Base-by-base conservation (phyloP, 164 flowering plant species). In the Saururus chinensis region DNA sequence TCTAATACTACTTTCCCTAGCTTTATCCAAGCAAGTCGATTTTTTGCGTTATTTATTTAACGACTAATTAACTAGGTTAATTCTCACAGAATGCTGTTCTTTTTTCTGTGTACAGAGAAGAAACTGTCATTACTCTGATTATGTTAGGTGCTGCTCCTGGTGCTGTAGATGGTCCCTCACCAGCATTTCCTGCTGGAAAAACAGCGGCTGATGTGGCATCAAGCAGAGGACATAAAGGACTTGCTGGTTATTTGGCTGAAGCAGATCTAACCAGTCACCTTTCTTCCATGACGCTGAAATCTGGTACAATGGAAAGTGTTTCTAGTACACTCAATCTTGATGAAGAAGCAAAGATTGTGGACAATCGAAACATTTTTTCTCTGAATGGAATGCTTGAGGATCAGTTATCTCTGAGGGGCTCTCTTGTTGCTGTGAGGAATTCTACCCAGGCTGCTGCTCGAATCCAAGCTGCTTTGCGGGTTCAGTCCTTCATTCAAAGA, bases 151-250 rank as follows among this genome's bases (percentile, higher is more conserved):
- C 83, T 48, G 70, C 78, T 58, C 75, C 87, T 10, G 85, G 86
- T 63, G 83, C 82, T 25, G 75, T 89, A 40, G 79, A 79, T 19
- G 91, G 86, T 62, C 92, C 96, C 57, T 79, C 82, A 7, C 62
- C 91, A 63, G 66, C 61, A 66, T 82, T 65, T 73, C 92, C 89
- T 37, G 79, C 74, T 60, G 92, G 96, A 56, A 64, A 60, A 66
- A 86, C 80, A 19, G 92, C 96, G 59, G 90, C 92, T 60, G 91
- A 86, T 79, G n/a, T n/a, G n/a, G n/a, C n/a, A n/a, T n/a, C n/a
- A n/a, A n/a, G n/a, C n/a, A n/a, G n/a, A n/a, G n/a, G 96, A 23
- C 85, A 83, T 54, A 84, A 83, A 72, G 92, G 90, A 53, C 80
- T 88, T 72, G 86, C 92, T 65, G 92, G 84, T 53, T 88, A 77